These are phyloP conservation scores for Lachnellula subtilissima DNA, from an alignment of 2,329 filamentous ascomycete genomes.

Conservation along the genomic window DNA sequence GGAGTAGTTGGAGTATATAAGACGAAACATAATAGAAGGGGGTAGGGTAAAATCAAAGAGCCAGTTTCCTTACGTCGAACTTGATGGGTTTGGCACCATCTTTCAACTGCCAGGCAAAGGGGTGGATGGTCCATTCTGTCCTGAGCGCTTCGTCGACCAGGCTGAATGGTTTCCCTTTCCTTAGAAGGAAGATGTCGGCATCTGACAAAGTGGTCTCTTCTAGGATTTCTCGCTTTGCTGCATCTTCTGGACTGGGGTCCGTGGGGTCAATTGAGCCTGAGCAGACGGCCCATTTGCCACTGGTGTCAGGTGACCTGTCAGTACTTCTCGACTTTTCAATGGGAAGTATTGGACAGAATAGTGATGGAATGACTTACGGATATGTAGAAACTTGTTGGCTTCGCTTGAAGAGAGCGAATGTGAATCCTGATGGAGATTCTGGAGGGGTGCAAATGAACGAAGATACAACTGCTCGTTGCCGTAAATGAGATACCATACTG, in stretches of 20 bases:
- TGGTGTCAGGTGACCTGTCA: slow-evolving; percentile 23
- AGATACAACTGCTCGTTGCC: slow-evolving; percentile 36
- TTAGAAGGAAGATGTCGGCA: slow-evolving; percentile 16
- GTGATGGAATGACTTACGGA: slow-evolving; percentile 37
- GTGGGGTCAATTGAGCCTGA: slow-evolving; percentile 54
- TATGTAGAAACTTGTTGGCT: slow-evolving; percentile 57
- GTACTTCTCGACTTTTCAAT: not conserved
- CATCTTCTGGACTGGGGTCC: slow-evolving; percentile 48
- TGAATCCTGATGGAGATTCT: slow-evolving; percentile 28
- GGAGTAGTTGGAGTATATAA: too few species aligned
- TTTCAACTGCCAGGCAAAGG: slow-evolving; percentile 55
- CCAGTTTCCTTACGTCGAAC: slow-evolving; percentile 36
- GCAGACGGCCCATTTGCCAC: slow-evolving; percentile 55
- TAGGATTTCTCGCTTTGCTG: slow-evolving; percentile 57
- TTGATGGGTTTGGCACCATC: slow-evolving; percentile 39
- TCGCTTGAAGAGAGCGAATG: slow-evolving; percentile 58
- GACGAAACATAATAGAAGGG: too few species aligned
- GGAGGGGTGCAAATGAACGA: slow-evolving; percentile 37
- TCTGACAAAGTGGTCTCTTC: slow-evolving; percentile 56
- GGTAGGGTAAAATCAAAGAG: too few species aligned
- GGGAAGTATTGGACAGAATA: not conserved
- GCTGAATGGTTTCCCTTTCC: slow-evolving; percentile 50
- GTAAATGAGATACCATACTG: slow-evolving; percentile 14
- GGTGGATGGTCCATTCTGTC: slow-evolving; percentile 58
- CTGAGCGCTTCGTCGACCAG: slow-evolving; percentile 50